Evolutionary conservation across 305 asterid genomes (phyloP).

Genomic region (Ilex paraguariensis): DNA sequence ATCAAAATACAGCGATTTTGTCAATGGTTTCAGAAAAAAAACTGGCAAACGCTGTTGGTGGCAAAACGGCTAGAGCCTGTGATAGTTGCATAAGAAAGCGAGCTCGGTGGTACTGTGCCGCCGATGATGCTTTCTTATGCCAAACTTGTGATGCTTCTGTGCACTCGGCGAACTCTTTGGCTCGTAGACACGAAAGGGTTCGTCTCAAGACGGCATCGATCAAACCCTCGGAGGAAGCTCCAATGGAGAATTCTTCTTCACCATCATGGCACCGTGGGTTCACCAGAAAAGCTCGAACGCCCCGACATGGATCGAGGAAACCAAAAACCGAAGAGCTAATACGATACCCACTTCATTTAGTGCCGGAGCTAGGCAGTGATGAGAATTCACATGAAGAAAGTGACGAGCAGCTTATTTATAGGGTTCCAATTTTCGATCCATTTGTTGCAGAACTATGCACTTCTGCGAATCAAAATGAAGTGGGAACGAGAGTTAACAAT

Average conservation of each 20-base stretch:
- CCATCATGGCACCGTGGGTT: slow-evolving; percentile 68
- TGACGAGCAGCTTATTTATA: slow-evolving; percentile 61
- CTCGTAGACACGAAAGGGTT: slow-evolving; percentile 72
- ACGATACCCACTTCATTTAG: slow-evolving; percentile 32
- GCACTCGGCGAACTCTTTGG: slow-evolving; percentile 74
- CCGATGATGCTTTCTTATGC: slow-evolving; percentile 85
- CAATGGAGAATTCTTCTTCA: slow-evolving; percentile 14
- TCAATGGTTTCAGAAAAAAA: slow-evolving; percentile 36
- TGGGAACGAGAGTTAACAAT: background rate
- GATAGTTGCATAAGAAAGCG: slow-evolving; percentile 55
- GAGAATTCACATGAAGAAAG: slow-evolving; percentile 41
- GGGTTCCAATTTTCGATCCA: slow-evolving; percentile 71
- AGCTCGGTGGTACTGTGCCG: slow-evolving; percentile 79
- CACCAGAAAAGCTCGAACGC: slow-evolving; percentile 64
- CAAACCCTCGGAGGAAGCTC: slow-evolving; percentile 13
- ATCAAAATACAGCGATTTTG: too few relatives aligned
- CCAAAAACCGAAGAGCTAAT: background rate
- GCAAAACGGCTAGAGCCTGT: slow-evolving; percentile 67
- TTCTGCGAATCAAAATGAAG: slow-evolving; percentile 25
- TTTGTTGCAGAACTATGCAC: slow-evolving; percentile 35
- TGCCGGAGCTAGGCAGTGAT: slow-evolving; percentile 61
- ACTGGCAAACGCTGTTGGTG: slow-evolving; percentile 51
- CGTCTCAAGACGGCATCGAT: slow-evolving; percentile 45
- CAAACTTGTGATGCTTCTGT: slow-evolving; percentile 69
- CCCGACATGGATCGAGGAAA: slow-evolving; percentile 25